Conservation (phyloP, 169 alveolate species). For the Sarcocystis neurona region DNA sequence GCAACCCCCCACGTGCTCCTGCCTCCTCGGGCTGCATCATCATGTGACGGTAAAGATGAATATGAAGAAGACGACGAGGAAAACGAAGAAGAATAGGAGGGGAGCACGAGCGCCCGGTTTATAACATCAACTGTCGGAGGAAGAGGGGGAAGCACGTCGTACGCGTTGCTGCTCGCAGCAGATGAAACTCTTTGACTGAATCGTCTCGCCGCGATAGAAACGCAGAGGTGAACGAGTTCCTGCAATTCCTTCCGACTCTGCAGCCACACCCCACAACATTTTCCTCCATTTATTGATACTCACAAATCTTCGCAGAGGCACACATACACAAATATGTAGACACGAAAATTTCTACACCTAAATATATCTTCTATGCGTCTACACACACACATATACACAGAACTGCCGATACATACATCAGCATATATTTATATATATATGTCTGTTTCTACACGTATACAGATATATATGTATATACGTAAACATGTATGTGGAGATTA, state of each 20-base stretch:
- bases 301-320: no score
- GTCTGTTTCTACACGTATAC: no score
- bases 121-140: constrained; percentile 37
- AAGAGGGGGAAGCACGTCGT: constrained; percentile 35
- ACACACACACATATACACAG: no score
- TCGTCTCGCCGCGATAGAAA: constrained; percentile 18
- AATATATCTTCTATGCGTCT: no score
- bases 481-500: no score
- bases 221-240: constrained; percentile 29
- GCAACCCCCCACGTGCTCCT: not conserved
- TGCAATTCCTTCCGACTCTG: constrained; percentile 43
- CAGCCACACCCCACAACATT: not conserved
- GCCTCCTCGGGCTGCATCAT: not conserved
- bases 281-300: not conserved
- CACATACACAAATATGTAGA: no score
- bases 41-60: not conserved
- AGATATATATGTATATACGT: no score
- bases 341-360: no score
- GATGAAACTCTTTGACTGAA: constrained; percentile 20
- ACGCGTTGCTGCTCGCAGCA: constrained; percentile 44
- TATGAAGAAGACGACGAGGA: not conserved
- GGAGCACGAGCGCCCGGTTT: constrained; percentile 35
- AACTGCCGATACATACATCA: no score
- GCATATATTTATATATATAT: no score
- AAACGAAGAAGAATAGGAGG: not conserved